A percentile compares a stretch with the other conserved stretches of the same genome.
Evolutionary conservation across 768 basidiomycete genomes (phyloP).

Genomic region (Boletus subcaerulescens): DNA sequence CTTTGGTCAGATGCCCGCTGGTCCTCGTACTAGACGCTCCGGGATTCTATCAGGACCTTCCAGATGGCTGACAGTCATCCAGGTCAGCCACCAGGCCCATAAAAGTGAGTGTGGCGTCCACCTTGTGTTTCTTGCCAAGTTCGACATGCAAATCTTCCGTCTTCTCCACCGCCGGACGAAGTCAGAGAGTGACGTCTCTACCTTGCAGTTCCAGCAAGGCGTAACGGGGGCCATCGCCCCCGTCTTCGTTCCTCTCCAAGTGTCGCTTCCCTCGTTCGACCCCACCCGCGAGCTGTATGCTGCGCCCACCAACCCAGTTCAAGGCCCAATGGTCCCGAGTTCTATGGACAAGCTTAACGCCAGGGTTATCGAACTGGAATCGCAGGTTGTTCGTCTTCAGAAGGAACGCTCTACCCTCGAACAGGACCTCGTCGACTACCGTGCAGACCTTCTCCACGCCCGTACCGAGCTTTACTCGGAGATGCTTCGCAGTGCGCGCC

Average conservation of each 20-base stretch:
- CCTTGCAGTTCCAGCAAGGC: conserved; percentile 9
- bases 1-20: not conserved
- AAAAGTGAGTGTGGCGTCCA: conserved; percentile 7
- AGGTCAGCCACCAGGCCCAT: conserved; percentile 21
- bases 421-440: conserved; percentile 28
- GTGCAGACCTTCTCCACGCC: conserved; percentile 26
- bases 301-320: not conserved
- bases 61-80: conserved; percentile 11
- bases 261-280: conserved; percentile 25
- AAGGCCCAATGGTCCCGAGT: not conserved
- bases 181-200: conserved; percentile 41
- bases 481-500: conserved; percentile 28
- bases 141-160: conserved; percentile 45
- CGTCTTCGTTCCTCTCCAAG: conserved; percentile 22
- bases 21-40: not conserved
- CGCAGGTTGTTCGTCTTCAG: conserved; percentile 10
- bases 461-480: conserved; percentile 29
- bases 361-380: conserved; percentile 13
- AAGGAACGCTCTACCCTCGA: conserved; percentile 20
- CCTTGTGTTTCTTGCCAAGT: not conserved
- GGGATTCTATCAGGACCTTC: not conserved
- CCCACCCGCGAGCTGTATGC: conserved; percentile 22
- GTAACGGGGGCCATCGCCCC: conserved; percentile 9
- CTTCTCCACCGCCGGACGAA: conserved; percentile 47
- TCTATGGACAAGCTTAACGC: not conserved